phyloP scores from a whole-genome alignment of 805 yeast species.

The Saccharomycodes ludwigii region DNA sequence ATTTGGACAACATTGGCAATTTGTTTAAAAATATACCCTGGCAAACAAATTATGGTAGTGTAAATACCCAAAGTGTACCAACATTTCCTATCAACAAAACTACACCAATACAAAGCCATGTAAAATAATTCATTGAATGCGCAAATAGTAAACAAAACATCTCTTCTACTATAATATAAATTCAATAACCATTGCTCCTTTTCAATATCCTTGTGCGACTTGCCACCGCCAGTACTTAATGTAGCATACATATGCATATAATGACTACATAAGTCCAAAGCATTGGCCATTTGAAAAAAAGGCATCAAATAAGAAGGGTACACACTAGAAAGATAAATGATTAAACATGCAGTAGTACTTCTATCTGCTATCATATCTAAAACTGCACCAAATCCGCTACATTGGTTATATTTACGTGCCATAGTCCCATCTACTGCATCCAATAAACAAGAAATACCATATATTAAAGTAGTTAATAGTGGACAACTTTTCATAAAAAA shows the following conservation, averaged over 20 bases:
- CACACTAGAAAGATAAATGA: slow-evolving; percentile 70
- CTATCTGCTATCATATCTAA: slow-evolving; percentile 98
- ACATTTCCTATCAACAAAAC: slow-evolving; percentile 30
- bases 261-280: slow-evolving; percentile 83
- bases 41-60: slow-evolving; percentile 50
- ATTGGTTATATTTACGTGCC: slow-evolving; percentile 80
- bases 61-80: slow-evolving; percentile 46
- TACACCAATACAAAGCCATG: slow-evolving; percentile 72
- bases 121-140: slow-evolving; percentile 89
- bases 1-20: slow-evolving; percentile 79
- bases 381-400: slow-evolving; percentile 90
- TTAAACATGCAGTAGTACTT: slow-evolving; percentile 89
- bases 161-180: slow-evolving; percentile 78
- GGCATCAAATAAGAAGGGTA: slow-evolving; percentile 28
- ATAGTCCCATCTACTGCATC: slow-evolving; percentile 97
- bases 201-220: slow-evolving; percentile 74
- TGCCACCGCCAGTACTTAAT: slow-evolving; percentile 54
- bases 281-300: slow-evolving; percentile 71
- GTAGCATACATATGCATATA: slow-evolving; percentile 98
- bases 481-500: slow-evolving; percentile 79
- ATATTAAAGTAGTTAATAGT: slow-evolving; percentile 57
- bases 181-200: slow-evolving; percentile 60
- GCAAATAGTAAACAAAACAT: slow-evolving; percentile 77
- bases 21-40: slow-evolving; percentile 87
- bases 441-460: slow-evolving; percentile 77